These are phyloP conservation scores for Inonotus obliquus DNA, from an alignment of 1,284 basidiomycete species.

Conservation along the genomic window DNA sequence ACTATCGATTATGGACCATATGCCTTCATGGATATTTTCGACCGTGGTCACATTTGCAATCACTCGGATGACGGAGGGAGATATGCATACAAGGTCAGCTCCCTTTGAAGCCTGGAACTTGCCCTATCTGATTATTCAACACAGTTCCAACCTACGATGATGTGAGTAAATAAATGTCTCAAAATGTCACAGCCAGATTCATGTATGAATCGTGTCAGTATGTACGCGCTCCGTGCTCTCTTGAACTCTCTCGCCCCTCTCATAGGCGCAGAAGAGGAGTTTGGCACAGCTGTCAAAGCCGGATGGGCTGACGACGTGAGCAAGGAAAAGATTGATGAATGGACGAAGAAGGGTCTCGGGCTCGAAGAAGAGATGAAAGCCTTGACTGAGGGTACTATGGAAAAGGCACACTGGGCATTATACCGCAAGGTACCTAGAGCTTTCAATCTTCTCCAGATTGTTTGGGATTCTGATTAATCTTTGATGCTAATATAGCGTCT, in stretches of 20 bases:
- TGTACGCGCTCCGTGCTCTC: constrained; percentile 76
- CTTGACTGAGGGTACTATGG: constrained; percentile 49
- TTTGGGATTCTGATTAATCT: neutral
- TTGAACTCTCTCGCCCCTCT: constrained; percentile 73
- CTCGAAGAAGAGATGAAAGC: constrained; percentile 56
- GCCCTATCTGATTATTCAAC: constrained; percentile 14
- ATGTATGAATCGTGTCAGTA: constrained; percentile 32
- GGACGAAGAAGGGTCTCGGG: constrained; percentile 53
- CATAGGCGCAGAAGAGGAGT: constrained; percentile 71
- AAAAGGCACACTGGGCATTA: constrained; percentile 54
- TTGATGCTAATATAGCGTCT: constrained; percentile 50
- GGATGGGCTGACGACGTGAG: constrained; percentile 62
- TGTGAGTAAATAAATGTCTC: constrained; percentile 25
- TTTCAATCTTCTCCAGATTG: neutral
- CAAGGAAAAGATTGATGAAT: constrained; percentile 53
- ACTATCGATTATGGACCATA: constrained; percentile 96
- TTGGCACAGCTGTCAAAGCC: constrained; percentile 46
- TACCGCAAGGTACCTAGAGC: constrained; percentile 60
- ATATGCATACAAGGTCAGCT: constrained; percentile 75
- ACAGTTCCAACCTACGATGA: constrained; percentile 35
- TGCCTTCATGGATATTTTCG: constrained; percentile 93
- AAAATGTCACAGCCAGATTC: constrained; percentile 8
- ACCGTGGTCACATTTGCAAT: constrained; percentile 87
- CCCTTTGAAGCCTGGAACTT: constrained; percentile 12
- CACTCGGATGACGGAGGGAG: constrained; percentile 85